Conservation (phyloP, 2,329 filamentous ascomycete genomes). For the Aureobasidium uvarum region DNA sequence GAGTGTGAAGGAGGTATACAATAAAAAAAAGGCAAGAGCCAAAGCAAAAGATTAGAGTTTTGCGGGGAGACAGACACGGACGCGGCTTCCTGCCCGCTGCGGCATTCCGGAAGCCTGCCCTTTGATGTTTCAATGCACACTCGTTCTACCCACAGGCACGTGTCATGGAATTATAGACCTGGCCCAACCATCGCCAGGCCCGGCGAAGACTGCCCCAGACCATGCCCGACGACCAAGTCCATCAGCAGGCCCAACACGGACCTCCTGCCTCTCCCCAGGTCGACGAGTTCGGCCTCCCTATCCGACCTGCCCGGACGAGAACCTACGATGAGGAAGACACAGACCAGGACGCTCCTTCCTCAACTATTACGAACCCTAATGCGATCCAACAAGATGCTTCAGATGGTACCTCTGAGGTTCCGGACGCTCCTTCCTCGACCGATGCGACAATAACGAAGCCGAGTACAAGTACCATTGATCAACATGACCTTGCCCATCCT, state of each 20-base stretch:
- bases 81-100: conserved; percentile 4
- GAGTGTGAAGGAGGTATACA: not conserved
- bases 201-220: not conserved
- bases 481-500: conserved; percentile 3
- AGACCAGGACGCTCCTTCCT: not conserved
- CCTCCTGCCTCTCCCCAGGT: conserved; percentile 3
- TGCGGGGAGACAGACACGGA: not conserved
- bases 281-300: conserved; percentile 43
- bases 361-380: not conserved
- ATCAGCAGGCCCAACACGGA: not conserved
- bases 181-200: not conserved
- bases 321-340: conserved; percentile 33
- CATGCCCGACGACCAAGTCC: conserved; percentile 1
- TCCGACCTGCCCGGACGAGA: conserved; percentile 36
- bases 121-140: not conserved
- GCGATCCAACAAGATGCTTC: not conserved
- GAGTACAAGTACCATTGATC: not conserved
- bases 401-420: not conserved
- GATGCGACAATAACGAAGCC: conserved; percentile 8
- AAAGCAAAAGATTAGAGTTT: conserved; percentile 21
- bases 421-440: not conserved
- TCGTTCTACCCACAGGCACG: not conserved
- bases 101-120: not conserved
- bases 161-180: conserved; percentile 19
- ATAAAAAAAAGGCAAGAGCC: not conserved